Conservation (phyloP, 371 early-diverging fungal species). For the Parasitella parasitica region DNA sequence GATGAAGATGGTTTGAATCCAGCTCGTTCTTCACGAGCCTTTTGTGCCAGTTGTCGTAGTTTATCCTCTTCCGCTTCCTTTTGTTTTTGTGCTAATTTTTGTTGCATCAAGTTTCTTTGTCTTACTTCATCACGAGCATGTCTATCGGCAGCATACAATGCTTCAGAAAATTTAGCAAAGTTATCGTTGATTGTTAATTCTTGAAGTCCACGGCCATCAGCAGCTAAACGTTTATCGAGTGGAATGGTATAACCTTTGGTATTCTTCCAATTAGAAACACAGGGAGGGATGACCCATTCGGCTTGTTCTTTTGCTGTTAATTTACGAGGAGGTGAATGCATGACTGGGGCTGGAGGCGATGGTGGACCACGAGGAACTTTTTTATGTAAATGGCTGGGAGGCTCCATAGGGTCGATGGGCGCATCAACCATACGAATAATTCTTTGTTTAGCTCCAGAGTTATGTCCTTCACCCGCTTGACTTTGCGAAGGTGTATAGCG, state of each 20-base stretch:
- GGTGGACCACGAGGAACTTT: constrained; percentile 88
- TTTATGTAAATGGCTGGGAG: constrained; percentile 89
- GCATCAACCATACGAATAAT: constrained; percentile 95
- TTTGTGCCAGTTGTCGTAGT: constrained; percentile 85
- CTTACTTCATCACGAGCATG: constrained; percentile 94
- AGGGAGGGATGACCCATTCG: constrained; percentile 96
- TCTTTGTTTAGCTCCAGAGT: constrained; percentile 73
- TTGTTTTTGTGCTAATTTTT: constrained; percentile 91
- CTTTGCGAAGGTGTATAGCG: constrained; percentile 86
- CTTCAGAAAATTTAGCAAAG: constrained; percentile 94
- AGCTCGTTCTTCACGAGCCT: constrained; percentile 84
- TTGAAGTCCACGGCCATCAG: constrained; percentile 95
- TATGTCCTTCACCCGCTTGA: constrained; percentile 55
- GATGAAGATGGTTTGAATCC: constrained; percentile 36
- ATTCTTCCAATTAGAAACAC: constrained; percentile 99
- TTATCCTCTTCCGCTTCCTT: constrained; percentile 92
- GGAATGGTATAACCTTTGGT: constrained; percentile 98
- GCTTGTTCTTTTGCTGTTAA: constrained; percentile 92
- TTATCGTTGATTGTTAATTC: constrained; percentile 92
- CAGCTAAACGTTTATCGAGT: constrained; percentile 95
- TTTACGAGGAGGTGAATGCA: constrained; percentile 97
- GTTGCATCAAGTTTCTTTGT: constrained; percentile 85
- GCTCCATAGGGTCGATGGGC: constrained; percentile 95
- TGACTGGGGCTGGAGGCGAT: constrained; percentile 94
- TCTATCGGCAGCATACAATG: constrained; percentile 90